phyloP scores from a whole-genome alignment of 2,329 filamentous ascomycete species.

The Penicillium sumatraense region DNA sequence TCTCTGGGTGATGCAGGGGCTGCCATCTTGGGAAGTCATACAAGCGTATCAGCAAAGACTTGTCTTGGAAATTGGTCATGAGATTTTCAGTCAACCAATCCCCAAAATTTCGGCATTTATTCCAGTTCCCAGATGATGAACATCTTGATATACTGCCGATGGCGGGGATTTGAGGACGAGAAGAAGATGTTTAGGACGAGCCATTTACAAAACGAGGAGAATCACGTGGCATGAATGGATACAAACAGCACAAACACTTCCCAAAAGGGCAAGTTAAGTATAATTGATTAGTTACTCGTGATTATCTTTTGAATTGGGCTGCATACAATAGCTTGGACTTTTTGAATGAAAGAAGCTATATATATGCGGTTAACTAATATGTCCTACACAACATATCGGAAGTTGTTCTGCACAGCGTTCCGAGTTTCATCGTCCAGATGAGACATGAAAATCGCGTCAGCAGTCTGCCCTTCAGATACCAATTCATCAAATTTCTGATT shows the following conservation, averaged over 20 bases:
- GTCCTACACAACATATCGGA: slow-evolving; percentile 17
- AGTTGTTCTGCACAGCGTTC: slow-evolving; percentile 16
- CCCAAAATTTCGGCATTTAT: background rate
- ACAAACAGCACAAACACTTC: background rate
- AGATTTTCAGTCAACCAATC: background rate
- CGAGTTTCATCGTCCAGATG: slow-evolving; percentile 8
- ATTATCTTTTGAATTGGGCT: background rate
- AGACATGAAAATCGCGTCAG: slow-evolving; percentile 4
- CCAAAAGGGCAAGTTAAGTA: background rate
- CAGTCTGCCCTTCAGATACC: slow-evolving; percentile 5
- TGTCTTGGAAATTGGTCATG: background rate
- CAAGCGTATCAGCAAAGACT: background rate
- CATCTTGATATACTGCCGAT: background rate
- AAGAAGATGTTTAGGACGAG: background rate
- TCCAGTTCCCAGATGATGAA: background rate
- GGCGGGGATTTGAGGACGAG: background rate
- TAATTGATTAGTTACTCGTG: no score
- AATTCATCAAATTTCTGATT: slow-evolving; percentile 16
- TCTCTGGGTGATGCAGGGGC: background rate
- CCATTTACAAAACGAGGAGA: background rate
- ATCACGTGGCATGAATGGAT: background rate
- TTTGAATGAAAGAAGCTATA: background rate
- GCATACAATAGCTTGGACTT: background rate
- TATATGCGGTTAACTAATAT: background rate
- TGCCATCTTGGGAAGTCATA: background rate